Base-by-base conservation (phyloP, 2,329 filamentous ascomycete genomes). In the Sphaerulina musiva region DNA sequence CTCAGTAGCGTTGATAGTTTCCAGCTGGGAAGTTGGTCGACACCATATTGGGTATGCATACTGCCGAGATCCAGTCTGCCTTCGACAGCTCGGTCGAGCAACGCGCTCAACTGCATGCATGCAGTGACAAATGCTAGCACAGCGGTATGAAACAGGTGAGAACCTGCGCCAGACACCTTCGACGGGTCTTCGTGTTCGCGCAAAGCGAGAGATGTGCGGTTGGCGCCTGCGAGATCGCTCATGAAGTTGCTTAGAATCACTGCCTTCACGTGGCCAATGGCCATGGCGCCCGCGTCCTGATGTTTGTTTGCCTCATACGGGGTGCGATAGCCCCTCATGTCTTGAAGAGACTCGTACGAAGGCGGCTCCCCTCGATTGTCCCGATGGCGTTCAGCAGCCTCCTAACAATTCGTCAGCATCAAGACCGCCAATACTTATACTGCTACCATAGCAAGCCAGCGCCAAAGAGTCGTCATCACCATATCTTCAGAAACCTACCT, bases 301-400 rank as follows among this genome's bases (percentile, higher is more conserved):
- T 55, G 49, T 20, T 23, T 45, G 34, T 47, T 47, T 54, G 57
- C 50, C 38, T 38, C 53, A 40, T 59, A 62, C 3, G 62, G 61
- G 12, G 53, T 42, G 26, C 55, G 54, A 11, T 51, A 50, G n/a
- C 29, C 50, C 9, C 61, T 56, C 14, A 56, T 53, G 9, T 62
- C 62, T 34, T 59, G 51, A 5, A 67, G 56, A 14, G 57, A 56
- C 9, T 62, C 62, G 39, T 67, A 67, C 2, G 62, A 58, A 3
- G 63, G 64, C n/a, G 64, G 64, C n/a, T 65, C 53, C 23, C 41
- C 50, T 44, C 12, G 32, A 43, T 45, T 31, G 11, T 45, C 32
- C 17, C 20, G 11, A n/a, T 50, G 47, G 1, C 42, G 34, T 38
- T 59, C 56, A 23, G 62, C 60, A n/a, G 41, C 55, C 36, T 62